Base-by-base conservation (phyloP, 768 basidiomycete genomes). In the Macrolepiota albuminosa region DNA sequence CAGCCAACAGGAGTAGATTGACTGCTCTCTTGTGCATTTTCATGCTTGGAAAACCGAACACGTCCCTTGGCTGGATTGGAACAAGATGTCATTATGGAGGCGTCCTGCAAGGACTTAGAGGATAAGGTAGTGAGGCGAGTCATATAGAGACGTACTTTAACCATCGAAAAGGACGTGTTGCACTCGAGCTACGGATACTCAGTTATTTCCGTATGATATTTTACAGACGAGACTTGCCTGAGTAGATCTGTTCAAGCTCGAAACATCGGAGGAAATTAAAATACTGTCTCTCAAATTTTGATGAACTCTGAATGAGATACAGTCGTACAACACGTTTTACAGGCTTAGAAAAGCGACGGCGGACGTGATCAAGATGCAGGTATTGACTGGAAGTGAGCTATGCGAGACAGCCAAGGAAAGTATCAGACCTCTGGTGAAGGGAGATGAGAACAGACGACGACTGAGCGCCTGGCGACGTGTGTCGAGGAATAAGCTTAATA, bases 401-500 rank as follows among this genome's bases (percentile, higher is more conserved):
- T 54, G 54, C 3, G 58, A 53, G 34, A 65, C 57, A 18, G 52
- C 58, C 58, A 31, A 67, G 67, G 57, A 67, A 65, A 34, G 67
- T 65, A 45, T 49, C 61, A 61, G 64, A 67, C 52, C 67, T 58
- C 51, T 65, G 59, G 55, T 68, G 64, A 58, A 45, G 36, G 24
- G 43, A 31, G 31, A 29, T 63, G 24, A 56, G 66, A 64, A 61
- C 58, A 39, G 65, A 48, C 58, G 61, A 36, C 2, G 80, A 79
- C 79, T 78, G 81, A 3, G 79, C 80, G 47, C 79, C 80, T 37
- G 70, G 74, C 59, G 61, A 77, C 57, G 65, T 73, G 63, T 62
- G 72, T 52, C 68, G 72, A 57, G 59, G 63, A 14, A 50, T 56
- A n/a, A 49, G 14, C 37, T 50, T 57, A 33, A 16, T 29, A 57